phyloP scores from a whole-genome alignment of 2,329 filamentous ascomycete species.

The Hypomyces perniciosus region DNA sequence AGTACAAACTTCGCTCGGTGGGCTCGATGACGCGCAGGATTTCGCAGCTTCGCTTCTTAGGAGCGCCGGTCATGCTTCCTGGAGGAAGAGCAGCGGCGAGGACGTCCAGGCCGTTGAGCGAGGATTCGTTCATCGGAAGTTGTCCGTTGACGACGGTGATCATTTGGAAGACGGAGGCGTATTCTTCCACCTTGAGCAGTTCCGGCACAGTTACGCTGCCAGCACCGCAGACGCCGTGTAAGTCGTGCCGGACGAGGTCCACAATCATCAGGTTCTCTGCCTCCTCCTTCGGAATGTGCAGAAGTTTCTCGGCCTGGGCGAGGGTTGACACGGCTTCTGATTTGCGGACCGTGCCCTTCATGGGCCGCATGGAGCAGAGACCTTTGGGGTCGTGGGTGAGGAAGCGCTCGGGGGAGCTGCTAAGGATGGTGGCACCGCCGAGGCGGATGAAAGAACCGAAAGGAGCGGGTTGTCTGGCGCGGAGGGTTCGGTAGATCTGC shows the following conservation, averaged over 20 bases:
- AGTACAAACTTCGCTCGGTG: conserved; percentile 68
- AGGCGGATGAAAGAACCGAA: conserved; percentile 80
- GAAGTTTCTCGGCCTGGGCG: conserved; percentile 63
- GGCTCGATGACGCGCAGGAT: conserved; percentile 65
- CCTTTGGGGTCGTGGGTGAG: conserved; percentile 52
- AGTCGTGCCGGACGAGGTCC: conserved; percentile 88
- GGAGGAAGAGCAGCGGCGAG: conserved; percentile 75
- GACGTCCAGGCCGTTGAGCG: conserved; percentile 63
- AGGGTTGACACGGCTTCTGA: conserved; percentile 57
- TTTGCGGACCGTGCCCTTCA: conserved; percentile 95
- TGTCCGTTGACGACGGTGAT: conserved; percentile 78
- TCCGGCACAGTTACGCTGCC: conserved; percentile 68
- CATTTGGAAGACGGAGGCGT: conserved; percentile 86
- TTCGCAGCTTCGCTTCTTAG: conserved; percentile 88
- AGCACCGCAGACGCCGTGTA: conserved; percentile 76
- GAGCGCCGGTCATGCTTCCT: conserved; percentile 93
- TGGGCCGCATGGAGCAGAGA: conserved; percentile 75
- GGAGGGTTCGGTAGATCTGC: conserved; percentile 66
- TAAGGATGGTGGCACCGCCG: conserved; percentile 63
- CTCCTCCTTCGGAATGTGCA: conserved; percentile 80
- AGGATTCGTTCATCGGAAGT: conserved; percentile 33
- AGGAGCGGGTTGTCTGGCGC: conserved; percentile 68
- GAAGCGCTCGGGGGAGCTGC: conserved; percentile 85
- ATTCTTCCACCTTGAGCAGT: conserved; percentile 82
- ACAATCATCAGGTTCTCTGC: conserved; percentile 99